These are phyloP conservation scores for Sisymbrium irio DNA, from an alignment of 345 rosid species.

Conservation along the genomic window DNA sequence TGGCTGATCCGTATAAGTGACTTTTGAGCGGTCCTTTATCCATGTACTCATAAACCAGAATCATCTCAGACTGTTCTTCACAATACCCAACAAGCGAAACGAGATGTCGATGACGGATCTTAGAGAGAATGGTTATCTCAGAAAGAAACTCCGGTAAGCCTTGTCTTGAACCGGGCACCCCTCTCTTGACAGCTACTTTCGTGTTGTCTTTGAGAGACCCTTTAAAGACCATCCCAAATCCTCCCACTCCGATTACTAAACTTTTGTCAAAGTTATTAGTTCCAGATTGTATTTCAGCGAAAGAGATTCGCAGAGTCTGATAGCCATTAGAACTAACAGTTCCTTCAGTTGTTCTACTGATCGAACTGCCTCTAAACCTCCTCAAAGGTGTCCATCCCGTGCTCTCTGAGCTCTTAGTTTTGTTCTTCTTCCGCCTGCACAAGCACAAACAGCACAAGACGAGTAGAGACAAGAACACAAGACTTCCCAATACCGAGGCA, in stretches of 20 bases:
- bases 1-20: constrained; percentile 65
- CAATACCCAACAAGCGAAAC: constrained; percentile 92
- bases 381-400: constrained; percentile 79
- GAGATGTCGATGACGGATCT: constrained; percentile 88
- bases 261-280: constrained; percentile 76
- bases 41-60: constrained; percentile 91
- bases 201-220: constrained; percentile 73
- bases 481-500: constrained; percentile 62
- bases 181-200: constrained; percentile 87
- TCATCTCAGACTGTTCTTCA: constrained; percentile 94
- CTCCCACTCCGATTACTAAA: constrained; percentile 79
- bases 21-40: constrained; percentile 87
- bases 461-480: constrained; percentile 40
- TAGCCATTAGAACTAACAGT: constrained; percentile 63
- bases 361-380: constrained; percentile 66
- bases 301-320: constrained; percentile 64
- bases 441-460: constrained; percentile 36
- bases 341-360: constrained; percentile 67
- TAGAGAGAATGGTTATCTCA: constrained; percentile 75
- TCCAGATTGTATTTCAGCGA: constrained; percentile 63
- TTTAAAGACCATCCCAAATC: constrained; percentile 93
- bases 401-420: constrained; percentile 57
- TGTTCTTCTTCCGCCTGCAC: constrained; percentile 33
- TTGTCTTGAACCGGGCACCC: constrained; percentile 88
- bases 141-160: constrained; percentile 95